These are phyloP conservation scores for Trametes cubensis DNA, from an alignment of 768 basidiomycete species.

Conservation along the genomic window DNA sequence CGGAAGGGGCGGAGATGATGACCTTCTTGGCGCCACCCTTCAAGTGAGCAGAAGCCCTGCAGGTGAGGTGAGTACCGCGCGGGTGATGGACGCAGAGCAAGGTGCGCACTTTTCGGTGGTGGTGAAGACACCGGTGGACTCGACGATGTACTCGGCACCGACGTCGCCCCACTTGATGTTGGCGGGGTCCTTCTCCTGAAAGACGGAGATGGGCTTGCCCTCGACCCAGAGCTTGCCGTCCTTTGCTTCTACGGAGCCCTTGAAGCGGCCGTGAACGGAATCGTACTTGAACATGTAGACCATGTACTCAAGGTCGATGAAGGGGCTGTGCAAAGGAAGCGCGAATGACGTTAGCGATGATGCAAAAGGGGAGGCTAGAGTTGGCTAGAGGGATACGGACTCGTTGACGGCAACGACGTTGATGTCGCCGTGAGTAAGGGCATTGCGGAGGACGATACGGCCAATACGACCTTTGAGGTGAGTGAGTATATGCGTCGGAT, in stretches of 20 bases:
- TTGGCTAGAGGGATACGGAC: conserved; percentile 47
- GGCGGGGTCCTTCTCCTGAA: conserved; percentile 84
- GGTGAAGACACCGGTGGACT: conserved; percentile 99
- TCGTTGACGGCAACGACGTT: conserved; percentile 95
- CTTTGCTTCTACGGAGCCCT: conserved; percentile 78
- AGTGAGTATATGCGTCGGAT: neutral
- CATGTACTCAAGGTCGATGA: conserved; percentile 98
- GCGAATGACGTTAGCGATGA: conserved; percentile 17
- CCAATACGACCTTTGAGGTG: conserved; percentile 86
- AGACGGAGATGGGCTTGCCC: conserved; percentile 76
- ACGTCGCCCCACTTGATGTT: conserved; percentile 80
- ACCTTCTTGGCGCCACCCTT: conserved; percentile 99
- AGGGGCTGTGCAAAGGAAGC: conserved; percentile 61
- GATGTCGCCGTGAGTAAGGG: conserved; percentile 71
- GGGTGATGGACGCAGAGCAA: conserved; percentile 17
- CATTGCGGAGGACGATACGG: conserved; percentile 97
- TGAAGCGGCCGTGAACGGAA: conserved; percentile 91
- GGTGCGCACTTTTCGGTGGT: conserved; percentile 78
- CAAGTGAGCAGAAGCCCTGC: conserved; percentile 85
- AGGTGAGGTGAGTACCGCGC: neutral
- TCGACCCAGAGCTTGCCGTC: conserved; percentile 90
- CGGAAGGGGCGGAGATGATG: conserved; percentile 98
- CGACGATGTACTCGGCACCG: conserved; percentile 92
- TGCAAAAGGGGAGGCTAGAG: neutral
- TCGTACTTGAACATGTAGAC: conserved; percentile 99